Percentiles rank a stretch among this genome's conserved stretches.
Evolutionary conservation across 164 flowering plant species (phyloP).

Genomic region (Vitis rupestris): DNA sequence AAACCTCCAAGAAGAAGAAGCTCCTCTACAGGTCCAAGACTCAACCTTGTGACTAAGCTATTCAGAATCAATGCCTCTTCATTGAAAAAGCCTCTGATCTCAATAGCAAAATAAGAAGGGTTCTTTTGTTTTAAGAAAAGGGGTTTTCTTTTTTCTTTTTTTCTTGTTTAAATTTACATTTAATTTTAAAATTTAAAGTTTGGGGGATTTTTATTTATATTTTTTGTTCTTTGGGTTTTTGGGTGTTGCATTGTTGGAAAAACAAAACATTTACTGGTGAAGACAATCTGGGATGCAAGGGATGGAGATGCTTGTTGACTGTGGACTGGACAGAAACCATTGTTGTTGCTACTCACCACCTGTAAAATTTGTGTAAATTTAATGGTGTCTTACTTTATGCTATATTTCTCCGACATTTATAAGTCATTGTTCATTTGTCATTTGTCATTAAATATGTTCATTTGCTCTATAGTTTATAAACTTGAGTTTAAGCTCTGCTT

Average conservation of each 20-base stretch:
- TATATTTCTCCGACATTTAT: no score
- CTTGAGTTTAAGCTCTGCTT: no score
- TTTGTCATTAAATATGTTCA: no score
- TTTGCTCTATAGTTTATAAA: no score
- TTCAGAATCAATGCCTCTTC: neutral
- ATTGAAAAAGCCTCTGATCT: neutral
- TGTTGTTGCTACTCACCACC: constrained; percentile 6
- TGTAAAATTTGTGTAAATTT: constrained; percentile 33
- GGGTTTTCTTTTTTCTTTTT: neutral
- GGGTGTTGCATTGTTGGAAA: constrained; percentile 1
- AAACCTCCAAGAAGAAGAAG: constrained; percentile 86
- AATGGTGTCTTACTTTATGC: neutral
- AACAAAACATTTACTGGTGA: neutral
- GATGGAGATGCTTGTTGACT: constrained; percentile 4
- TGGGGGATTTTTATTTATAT: constrained; percentile 13
- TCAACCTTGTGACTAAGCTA: constrained; percentile 31
- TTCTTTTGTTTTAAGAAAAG: constrained; percentile 14
- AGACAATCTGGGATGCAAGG: neutral
- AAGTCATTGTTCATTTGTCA: no score
- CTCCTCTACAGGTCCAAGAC: constrained; percentile 79
- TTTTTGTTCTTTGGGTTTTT: constrained; percentile 5
- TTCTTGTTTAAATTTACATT: constrained; percentile 9
- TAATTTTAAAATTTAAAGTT: neutral
- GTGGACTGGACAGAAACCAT: constrained; percentile 8
- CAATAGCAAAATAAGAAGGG: constrained; percentile 13